Conservation (phyloP, 169 alveolate species). For the Plasmodium falciparum region DNA sequence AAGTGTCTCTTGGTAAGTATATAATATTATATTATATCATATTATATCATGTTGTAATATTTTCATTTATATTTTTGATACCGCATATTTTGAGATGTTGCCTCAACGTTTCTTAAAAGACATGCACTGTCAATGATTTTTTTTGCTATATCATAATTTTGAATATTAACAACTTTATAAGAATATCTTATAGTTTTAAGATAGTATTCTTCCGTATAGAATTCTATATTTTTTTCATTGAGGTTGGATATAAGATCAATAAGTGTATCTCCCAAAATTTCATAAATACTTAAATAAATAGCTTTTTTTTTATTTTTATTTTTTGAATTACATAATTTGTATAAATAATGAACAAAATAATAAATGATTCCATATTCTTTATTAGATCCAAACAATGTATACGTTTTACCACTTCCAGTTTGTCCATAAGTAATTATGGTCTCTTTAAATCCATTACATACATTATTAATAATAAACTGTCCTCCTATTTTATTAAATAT, state of each 20-base stretch:
- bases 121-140: constrained; percentile 58
- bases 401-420: constrained; percentile 70
- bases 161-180: constrained; percentile 53
- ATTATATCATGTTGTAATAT: neutral
- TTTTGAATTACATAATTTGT: constrained; percentile 8
- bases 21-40: neutral
- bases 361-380: constrained; percentile 43
- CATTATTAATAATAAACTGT: constrained; percentile 39
- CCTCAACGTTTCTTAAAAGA: constrained; percentile 57
- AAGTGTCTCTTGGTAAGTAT: neutral
- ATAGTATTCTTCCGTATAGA: constrained; percentile 45
- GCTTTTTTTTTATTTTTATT: constrained; percentile 1
- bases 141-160: constrained; percentile 44
- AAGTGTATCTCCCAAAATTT: constrained; percentile 42
- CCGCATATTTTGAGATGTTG: constrained; percentile 68
- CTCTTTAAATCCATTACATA: constrained; percentile 55
- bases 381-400: constrained; percentile 55
- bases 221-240: constrained; percentile 26
- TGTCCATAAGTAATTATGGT: constrained; percentile 61
- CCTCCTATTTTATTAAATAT: constrained; percentile 60
- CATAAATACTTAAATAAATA: constrained; percentile 48
- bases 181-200: constrained; percentile 44
- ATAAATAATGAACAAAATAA: constrained; percentile 33
- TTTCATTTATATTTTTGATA: neutral
- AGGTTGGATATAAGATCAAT: constrained; percentile 33